Evolutionary conservation across 306 rosid genomes (phyloP), one percentile per base, ranked within the genome.

Genomic region (Echinosophora koreensis): DNA sequence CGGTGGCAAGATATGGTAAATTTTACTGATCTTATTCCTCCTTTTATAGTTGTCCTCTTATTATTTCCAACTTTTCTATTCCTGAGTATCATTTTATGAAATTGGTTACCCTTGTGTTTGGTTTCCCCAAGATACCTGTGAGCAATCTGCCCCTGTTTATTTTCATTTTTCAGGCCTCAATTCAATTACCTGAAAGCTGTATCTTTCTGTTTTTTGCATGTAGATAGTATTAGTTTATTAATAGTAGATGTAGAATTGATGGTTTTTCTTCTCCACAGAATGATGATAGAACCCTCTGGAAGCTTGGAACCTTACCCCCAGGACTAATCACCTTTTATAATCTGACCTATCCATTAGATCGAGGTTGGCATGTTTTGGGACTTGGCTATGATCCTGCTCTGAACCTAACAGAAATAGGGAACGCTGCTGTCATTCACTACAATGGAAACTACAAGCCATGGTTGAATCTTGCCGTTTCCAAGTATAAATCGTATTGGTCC

Each of bases 391-490:
- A 95, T 84, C 97, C 98, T 2, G 97, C 98, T 58, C 80, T 95
- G 63, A 92, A 95, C 83, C 81, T 74, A 39, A 90, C 97, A 3
- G 97, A 84, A 81, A 92, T 95, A 79, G 93, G 82, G 77, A 88
- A 88, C 18, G 98, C 89, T 2, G 97, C 97, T 3, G 98, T 95
- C 37, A 83, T 95, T 77, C 98, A 95, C 86, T 95, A 92, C 89
- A 95, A 95, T 17, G 98, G 98, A 79, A 95, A 95, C 88, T 89
- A 92, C 91, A 95, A 95, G 84, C 98, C 98, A 18, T 95, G 98
- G 97, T 80, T 95, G 85, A 90, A 89, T 81, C 89, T 95, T 52
- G 98, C 98, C 81, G 89, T 95, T 85, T 89, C 97, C 42, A 95
- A 90, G 85, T 95, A 95, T 84, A 92, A 84, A 80, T 80, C 93